Evolutionary conservation across 2,329 filamentous ascomycete genomes (phyloP).

Genomic region (Apiospora phragmitis): DNA sequence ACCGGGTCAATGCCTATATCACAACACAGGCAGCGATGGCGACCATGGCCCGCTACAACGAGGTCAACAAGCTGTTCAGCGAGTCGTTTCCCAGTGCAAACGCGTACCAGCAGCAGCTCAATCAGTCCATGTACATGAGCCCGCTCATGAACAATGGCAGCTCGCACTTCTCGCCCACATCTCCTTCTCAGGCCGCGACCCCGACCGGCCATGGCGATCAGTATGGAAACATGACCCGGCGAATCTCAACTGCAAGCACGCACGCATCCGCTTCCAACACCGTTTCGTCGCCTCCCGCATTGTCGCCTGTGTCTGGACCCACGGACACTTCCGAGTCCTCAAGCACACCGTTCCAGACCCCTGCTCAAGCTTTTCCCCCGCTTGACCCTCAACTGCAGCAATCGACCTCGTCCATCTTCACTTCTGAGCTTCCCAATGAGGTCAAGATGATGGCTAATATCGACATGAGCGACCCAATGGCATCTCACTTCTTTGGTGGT

Average conservation of each 20-base stretch:
- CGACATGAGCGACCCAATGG: constrained; percentile 32
- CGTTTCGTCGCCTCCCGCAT: constrained; percentile 27
- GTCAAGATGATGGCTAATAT: constrained; percentile 41
- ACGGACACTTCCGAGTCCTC: constrained; percentile 23
- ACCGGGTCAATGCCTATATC: constrained; percentile 53
- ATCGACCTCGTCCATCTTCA: constrained; percentile 38
- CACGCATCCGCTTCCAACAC: constrained; percentile 17
- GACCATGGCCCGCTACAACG: constrained; percentile 42
- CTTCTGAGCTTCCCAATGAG: constrained; percentile 42
- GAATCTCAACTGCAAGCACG: constrained; percentile 18
- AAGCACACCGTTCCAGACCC: constrained; percentile 27
- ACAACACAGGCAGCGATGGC: constrained; percentile 45
- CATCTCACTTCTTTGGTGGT: constrained; percentile 27
- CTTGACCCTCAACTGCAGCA: constrained; percentile 28
- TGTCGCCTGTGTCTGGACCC: constrained; percentile 26
- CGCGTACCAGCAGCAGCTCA: constrained; percentile 31
- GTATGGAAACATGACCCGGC: constrained; percentile 15
- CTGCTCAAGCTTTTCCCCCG: constrained; percentile 25
- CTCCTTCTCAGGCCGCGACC: constrained; percentile 11
- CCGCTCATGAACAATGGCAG: constrained; percentile 24
- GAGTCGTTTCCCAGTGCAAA: constrained; percentile 44
- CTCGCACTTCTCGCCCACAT: constrained; percentile 17
- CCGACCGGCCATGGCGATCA: constrained; percentile 16
- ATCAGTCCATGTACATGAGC: constrained; percentile 28
- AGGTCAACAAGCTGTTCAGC: constrained; percentile 48